phyloP scores from a whole-genome alignment of 352 stramenopile genomes.

The Phytophthora tubulina region DNA sequence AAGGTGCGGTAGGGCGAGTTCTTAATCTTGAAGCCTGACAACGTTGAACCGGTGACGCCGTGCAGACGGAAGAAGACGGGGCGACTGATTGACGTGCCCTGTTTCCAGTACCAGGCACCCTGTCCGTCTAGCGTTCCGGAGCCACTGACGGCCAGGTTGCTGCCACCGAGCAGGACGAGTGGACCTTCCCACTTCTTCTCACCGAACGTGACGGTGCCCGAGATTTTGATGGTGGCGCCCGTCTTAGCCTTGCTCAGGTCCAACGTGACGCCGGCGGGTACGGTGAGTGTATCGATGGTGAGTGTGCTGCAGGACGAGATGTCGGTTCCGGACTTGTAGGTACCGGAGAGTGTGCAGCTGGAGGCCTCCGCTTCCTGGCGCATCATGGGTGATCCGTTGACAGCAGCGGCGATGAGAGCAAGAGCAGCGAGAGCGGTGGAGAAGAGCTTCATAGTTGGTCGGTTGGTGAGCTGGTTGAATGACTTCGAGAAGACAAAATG shows the following conservation, averaged over 20 bases:
- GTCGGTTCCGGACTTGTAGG: slow-evolving; percentile 39
- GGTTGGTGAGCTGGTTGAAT: not conserved
- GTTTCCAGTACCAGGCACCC: slow-evolving; percentile 50
- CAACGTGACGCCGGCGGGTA: slow-evolving; percentile 43
- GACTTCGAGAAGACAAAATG: not conserved
- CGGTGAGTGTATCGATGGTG: slow-evolving; percentile 35
- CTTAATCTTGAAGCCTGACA: slow-evolving; percentile 50
- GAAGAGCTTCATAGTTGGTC: slow-evolving; percentile 33
- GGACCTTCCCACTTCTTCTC: slow-evolving; percentile 44
- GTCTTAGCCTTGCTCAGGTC: slow-evolving; percentile 41
- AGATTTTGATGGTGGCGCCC: slow-evolving; percentile 43
- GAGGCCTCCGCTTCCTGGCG: slow-evolving; percentile 18
- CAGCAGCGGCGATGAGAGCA: slow-evolving; percentile 2
- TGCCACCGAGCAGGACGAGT: slow-evolving; percentile 40
- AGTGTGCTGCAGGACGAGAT: slow-evolving; percentile 42
- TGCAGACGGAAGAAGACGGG: slow-evolving; percentile 48
- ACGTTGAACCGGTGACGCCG: slow-evolving; percentile 26
- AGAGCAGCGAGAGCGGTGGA: slow-evolving; percentile 3
- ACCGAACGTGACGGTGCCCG: slow-evolving; percentile 42
- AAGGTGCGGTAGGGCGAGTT: slow-evolving; percentile 42
- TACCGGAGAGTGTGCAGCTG: slow-evolving; percentile 42
- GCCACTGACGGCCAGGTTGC: slow-evolving; percentile 39
- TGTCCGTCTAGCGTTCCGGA: slow-evolving; percentile 48
- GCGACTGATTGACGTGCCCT: slow-evolving; percentile 36
- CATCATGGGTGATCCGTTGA: slow-evolving; percentile 29